Evolutionary conservation across 192 early-diverging fungal species (phyloP).

Genomic region (Gamsiella multidivaricata): DNA sequence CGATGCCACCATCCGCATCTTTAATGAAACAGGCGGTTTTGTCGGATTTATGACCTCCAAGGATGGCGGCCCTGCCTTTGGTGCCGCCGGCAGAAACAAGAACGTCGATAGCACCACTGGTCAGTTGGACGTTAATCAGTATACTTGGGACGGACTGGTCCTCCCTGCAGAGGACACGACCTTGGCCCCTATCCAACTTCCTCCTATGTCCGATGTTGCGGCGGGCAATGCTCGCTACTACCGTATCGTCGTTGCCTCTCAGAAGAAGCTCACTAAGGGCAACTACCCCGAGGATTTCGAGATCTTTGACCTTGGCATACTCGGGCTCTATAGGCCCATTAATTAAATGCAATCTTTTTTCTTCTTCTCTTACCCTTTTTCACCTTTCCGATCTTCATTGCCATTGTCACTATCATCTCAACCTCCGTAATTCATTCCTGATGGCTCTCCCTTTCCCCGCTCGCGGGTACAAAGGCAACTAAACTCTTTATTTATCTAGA

Average conservation of each 20-base stretch:
- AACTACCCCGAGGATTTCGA: conserved; percentile 33
- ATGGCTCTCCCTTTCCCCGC: too few species aligned
- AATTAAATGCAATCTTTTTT: conserved; percentile 1
- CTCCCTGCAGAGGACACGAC: conserved; percentile 7
- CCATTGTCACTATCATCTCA: too few species aligned
- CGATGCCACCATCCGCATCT: conserved; percentile 5
- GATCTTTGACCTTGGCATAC: conserved; percentile 17
- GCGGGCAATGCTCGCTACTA: conserved; percentile 26
- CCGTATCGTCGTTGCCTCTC: conserved; percentile 25
- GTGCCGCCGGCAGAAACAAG: not conserved
- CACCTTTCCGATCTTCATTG: not conserved
- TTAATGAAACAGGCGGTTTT: not conserved
- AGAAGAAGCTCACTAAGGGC: conserved; percentile 46
- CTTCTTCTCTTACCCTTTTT: not conserved
- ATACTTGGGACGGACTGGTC: conserved; percentile 21
- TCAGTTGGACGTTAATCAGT: conserved; percentile 2
- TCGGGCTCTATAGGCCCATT: too few species aligned
- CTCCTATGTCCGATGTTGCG: too few species aligned
- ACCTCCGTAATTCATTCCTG: too few species aligned
- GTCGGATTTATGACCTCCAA: not conserved
- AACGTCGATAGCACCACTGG: not conserved
- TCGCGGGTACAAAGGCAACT: too few species aligned
- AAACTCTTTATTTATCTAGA: too few species aligned
- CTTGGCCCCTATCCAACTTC: not conserved
- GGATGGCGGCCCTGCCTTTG: not conserved